Evolutionary conservation across 495 filamentous ascomycete genomes (phyloP), one percentile per base, ranked within the genome.

Genomic region (Podospora australis): DNA sequence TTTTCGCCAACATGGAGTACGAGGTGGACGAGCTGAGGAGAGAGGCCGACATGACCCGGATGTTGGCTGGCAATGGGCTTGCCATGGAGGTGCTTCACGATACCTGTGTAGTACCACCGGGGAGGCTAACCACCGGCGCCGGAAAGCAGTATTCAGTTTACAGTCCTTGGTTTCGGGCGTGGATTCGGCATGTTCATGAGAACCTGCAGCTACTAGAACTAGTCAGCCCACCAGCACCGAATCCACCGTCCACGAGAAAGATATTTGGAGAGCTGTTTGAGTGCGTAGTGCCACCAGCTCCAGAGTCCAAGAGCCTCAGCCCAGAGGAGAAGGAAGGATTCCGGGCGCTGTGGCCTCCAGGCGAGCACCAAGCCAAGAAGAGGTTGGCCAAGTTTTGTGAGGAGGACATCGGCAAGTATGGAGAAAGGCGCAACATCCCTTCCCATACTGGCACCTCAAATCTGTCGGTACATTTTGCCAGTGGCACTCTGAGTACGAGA

Each of bases 111-210:
- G 87, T 95, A 4, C 71, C 77, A 2, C 90, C 90, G 0, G 88
- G 86, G 0, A 63, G 69, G 39, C 59, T 96, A 17, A 56, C 55
- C 6, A 84, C 72, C 7, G 78, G 82, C 7, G 70, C 68, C 5
- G 86, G 88, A 7, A 84, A 78, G 17, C 88, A 90, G 62, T 96
- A 94, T 59, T 76, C 86, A 0, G 86, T 95, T 1, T 95, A 91
- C 52, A 81, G 68, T 2, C 90, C 89, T 0, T 96, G 88, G 88
- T 90, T 76, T 58, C 68, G 81, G 13, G 57, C 84, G 0, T 96
- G 90, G 90, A 56, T 88, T 17, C 70, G 75, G 5, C 79, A 88
- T 50, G 49, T 94, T 9, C 79, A 90, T 39, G 65, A 74, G 11
- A 80, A 92, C 54, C 77, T 77, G 0, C 75, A 84, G 8, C 65